These are phyloP conservation scores for Saraca asoca DNA, from an alignment of 331 rosid genomes.

Conservation along the genomic window DNA sequence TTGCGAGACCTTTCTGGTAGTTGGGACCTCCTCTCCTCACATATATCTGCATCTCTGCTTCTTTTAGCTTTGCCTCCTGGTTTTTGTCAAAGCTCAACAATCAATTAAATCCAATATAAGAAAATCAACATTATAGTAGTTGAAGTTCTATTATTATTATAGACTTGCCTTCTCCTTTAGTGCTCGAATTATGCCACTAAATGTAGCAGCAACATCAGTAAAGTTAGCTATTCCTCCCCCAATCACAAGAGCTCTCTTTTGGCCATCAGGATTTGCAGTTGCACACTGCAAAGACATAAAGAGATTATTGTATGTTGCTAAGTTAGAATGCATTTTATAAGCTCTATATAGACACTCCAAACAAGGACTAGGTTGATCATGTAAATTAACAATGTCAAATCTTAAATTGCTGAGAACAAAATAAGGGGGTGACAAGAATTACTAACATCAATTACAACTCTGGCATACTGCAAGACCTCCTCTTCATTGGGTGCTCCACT, in stretches of 20 bases:
- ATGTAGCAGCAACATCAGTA: conserved; percentile 93
- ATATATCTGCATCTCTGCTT: conserved; percentile 76
- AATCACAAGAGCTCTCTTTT: conserved; percentile 80
- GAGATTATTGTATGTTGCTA: conserved; percentile 22
- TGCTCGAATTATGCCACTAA: conserved; percentile 90
- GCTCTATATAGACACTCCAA: conserved; percentile 16
- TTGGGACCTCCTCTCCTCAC: conserved; percentile 99
- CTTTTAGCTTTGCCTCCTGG: conserved; percentile 87
- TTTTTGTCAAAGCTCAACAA: conserved; percentile 17
- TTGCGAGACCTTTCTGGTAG: conserved; percentile 90
- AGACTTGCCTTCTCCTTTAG: conserved; percentile 80
- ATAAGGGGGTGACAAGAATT: conserved; percentile 18
- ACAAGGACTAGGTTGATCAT: conserved; percentile 1
- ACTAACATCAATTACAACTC: conserved; percentile 96
- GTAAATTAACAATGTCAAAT: background rate
- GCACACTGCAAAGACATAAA: conserved; percentile 66
- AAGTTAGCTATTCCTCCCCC: conserved; percentile 99
- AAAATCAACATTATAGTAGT: background rate
- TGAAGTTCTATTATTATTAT: background rate
- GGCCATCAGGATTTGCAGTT: conserved; percentile 88
- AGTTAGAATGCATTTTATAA: conserved; percentile 6
- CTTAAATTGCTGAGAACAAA: conserved; percentile 11
- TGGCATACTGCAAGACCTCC: conserved; percentile 93
- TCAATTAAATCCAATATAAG: conserved; percentile 28
- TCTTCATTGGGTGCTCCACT: conserved; percentile 99